Evolutionary conservation across 331 rosid species (phyloP).

Genomic region (Malus hybrid): DNA sequence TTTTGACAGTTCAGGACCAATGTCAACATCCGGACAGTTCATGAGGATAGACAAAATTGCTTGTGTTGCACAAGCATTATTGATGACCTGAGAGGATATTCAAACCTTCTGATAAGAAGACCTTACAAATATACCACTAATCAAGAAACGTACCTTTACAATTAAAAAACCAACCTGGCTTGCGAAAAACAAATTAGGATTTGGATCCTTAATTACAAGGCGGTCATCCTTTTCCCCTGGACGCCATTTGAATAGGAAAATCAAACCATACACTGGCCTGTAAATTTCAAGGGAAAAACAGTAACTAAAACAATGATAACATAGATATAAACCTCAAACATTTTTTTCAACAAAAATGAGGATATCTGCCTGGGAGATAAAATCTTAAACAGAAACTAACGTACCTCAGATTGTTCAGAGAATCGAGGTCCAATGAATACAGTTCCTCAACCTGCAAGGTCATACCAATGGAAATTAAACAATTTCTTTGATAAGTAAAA

Average conservation of each 20-base stretch:
- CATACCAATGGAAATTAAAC: too few species aligned
- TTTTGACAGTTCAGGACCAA: conserved; percentile 79
- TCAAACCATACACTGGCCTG: conserved; percentile 97
- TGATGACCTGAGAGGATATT: conserved; percentile 58
- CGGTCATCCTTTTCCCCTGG: conserved; percentile 97
- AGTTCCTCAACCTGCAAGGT: conserved; percentile 85
- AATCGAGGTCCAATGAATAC: conserved; percentile 76
- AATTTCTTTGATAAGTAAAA: too few species aligned
- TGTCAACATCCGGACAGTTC: conserved; percentile 79
- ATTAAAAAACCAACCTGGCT: conserved; percentile 63
- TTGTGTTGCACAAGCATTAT: conserved; percentile 98
- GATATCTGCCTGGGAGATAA: neutral
- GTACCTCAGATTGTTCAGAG: conserved; percentile 80
- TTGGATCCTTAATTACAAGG: conserved; percentile 78
- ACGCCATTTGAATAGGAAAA: conserved; percentile 97
- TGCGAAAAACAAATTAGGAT: conserved; percentile 90
- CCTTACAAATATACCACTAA: neutral
- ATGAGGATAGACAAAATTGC: conserved; percentile 92
- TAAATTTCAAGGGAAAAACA: neutral
- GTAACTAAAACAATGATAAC: neutral
- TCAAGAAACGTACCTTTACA: neutral
- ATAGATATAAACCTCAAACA: too few species aligned
- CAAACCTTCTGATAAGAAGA: conserved; percentile 3
- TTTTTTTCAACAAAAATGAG: neutral
- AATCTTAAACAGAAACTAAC: conserved; percentile 17